Evolutionary conservation across 2,329 filamentous ascomycete genomes (phyloP).

Genomic region (Fusarium liriodendri): DNA sequence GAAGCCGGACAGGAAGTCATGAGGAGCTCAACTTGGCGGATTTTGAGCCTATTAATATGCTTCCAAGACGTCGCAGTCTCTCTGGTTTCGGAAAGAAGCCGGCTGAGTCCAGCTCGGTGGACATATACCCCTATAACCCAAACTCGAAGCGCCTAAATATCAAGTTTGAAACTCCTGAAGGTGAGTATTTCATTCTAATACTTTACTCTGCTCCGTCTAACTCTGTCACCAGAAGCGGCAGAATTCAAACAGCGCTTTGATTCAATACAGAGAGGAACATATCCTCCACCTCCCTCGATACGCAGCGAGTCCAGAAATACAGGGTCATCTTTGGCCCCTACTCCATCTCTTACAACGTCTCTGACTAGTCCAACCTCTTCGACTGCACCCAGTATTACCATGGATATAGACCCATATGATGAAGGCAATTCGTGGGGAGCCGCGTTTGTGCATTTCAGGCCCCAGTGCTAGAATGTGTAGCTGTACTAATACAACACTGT

Average conservation of each 20-base stretch:
- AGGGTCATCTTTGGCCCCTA: background rate
- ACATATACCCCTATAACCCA: background rate
- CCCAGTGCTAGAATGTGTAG: background rate
- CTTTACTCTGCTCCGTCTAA: background rate
- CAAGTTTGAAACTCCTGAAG: slow-evolving; percentile 2
- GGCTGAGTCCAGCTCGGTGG: background rate
- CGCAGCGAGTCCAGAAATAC: background rate
- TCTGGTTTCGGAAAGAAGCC: background rate
- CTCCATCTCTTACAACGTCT: background rate
- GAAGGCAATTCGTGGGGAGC: background rate
- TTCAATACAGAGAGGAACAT: background rate
- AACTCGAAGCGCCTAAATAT: background rate
- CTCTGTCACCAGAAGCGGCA: background rate
- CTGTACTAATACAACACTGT: background rate
- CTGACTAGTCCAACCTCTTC: background rate
- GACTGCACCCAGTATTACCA: background rate
- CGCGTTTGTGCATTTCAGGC: background rate
- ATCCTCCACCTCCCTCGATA: background rate
- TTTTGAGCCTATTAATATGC: background rate
- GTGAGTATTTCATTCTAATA: background rate
- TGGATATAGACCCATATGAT: background rate
- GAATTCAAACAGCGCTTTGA: background rate
- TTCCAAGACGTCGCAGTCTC: background rate
- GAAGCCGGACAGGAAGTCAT: background rate
- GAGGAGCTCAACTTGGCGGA: background rate